Conservation (phyloP, 306 rosid genomes). For the Medicago truncatula region DNA sequence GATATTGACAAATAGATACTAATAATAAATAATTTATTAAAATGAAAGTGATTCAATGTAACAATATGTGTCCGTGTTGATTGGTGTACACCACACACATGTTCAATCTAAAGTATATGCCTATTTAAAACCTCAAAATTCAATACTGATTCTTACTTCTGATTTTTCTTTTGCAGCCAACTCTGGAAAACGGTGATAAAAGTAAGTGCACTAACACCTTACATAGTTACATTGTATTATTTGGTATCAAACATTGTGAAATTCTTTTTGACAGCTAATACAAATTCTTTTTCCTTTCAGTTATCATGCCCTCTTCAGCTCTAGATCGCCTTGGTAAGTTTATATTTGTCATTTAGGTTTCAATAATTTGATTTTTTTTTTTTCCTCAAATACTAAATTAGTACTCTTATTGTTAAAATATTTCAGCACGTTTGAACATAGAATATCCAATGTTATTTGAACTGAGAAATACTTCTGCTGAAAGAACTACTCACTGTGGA, state of each 20-base stretch:
- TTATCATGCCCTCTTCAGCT: constrained; percentile 71
- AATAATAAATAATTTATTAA: no score
- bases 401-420: neutral
- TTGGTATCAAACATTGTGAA: neutral
- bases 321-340: constrained; percentile 53
- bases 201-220: constrained; percentile 41
- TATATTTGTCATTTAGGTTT: neutral
- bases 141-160: neutral
- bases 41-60: no score
- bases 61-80: no score
- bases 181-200: constrained; percentile 59
- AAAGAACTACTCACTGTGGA: constrained; percentile 57
- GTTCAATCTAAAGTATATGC: no score
- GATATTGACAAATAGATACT: no score
- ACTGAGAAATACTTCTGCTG: constrained; percentile 47
- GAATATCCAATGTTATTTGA: constrained; percentile 70
- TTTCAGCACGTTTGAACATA: constrained; percentile 47
- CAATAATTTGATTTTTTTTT: neutral
- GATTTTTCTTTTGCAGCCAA: constrained; percentile 45
- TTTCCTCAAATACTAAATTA: constrained; percentile 3
- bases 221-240: neutral
- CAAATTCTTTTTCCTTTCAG: constrained; percentile 44
- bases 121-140: no score
- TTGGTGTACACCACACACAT: no score
- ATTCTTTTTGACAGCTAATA: constrained; percentile 13